Evolutionary conservation across 2,329 filamentous ascomycete species (phyloP), one percentile per base, ranked within the genome.

Genomic region (Talaromyces sp.): DNA sequence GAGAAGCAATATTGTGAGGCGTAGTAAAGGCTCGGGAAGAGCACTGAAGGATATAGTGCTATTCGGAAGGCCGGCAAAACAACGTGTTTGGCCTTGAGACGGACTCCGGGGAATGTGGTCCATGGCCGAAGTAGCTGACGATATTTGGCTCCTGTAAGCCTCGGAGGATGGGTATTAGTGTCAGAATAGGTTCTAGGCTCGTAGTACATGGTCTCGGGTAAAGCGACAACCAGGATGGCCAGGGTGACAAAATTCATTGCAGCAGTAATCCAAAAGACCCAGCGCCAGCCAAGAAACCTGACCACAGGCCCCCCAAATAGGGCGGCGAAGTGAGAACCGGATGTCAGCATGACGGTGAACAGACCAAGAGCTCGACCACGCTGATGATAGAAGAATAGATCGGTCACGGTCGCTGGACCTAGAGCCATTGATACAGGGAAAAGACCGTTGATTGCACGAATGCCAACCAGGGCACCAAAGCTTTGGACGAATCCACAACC

Each of bases 1-100:
- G 68, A 67, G 57, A 72, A 72, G 24, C 68, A 70, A 58, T 71
- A 74, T 60, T 68, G 65, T 7, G 68, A 63, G 12, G 64, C 63
- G 58, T 72, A 74, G 57, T 72, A 74, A 5, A 72, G 58, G 2
- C 66, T 68, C 1, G 71, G 69, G 57, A 73, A 69, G 8, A 72
- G 60, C 9, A 73, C 69, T 8, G 65, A 68, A 1, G 71, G 70
- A 57, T 72, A 73, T 60, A 61, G 63, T 21, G 65, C 64, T 66
- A 71, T 72, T 29, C 43, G 56, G 54, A 46, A 61, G 26, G 12
- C 52, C 11, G 52, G 52, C 17, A 54, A 12, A 12, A 54, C 29
- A 54, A 54, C 12, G 19, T 54, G 52, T 21, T 32, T 29, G 31
- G 52, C 56, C 43, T 51, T 57, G 19, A 57, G 56, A 31, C 19